Percentiles rank a stretch among this genome's conserved stretches.
These are phyloP conservation scores for Trichoderma brevicompactum DNA, from an alignment of 2,329 filamentous ascomycete species.

Conservation along the genomic window DNA sequence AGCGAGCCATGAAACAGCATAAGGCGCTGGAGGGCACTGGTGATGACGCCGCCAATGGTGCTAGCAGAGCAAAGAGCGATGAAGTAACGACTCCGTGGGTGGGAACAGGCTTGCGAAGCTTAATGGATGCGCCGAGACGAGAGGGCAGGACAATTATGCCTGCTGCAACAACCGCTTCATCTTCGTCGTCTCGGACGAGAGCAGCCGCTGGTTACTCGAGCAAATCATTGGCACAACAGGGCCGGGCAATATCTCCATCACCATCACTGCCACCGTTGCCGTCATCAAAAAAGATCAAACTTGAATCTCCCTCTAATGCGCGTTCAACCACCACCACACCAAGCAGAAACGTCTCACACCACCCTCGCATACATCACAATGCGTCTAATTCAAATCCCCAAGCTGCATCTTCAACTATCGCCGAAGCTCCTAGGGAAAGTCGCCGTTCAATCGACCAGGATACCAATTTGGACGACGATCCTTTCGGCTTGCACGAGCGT, in stretches of 20 bases:
- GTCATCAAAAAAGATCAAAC: conserved; percentile 6
- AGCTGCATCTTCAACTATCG: background rate
- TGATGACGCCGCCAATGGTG: conserved; percentile 23
- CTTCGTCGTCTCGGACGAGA: conserved; percentile 34
- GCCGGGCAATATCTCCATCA: background rate
- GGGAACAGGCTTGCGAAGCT: conserved; percentile 45
- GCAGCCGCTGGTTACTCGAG: conserved; percentile 39
- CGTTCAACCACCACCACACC: background rate
- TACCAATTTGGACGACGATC: conserved; percentile 40
- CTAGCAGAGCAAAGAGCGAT: conserved; percentile 13
- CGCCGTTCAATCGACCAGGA: conserved; percentile 1
- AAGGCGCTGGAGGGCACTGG: conserved; percentile 28
- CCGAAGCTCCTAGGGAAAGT: background rate
- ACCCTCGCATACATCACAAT: background rate
- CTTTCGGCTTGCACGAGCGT: conserved; percentile 43
- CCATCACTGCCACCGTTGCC: background rate
- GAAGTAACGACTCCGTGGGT: conserved; percentile 33
- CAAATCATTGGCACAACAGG: conserved; percentile 8
- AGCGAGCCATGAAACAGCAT: conserved; percentile 37
- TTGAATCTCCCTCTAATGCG: background rate
- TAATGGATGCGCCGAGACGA: conserved; percentile 50
- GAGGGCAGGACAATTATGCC: conserved; percentile 38
- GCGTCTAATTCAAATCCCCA: background rate
- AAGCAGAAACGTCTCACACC: background rate
- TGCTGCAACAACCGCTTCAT: conserved; percentile 29